Base-by-base conservation (phyloP, 164 flowering plant genomes). In the Sextonia rubra region DNA sequence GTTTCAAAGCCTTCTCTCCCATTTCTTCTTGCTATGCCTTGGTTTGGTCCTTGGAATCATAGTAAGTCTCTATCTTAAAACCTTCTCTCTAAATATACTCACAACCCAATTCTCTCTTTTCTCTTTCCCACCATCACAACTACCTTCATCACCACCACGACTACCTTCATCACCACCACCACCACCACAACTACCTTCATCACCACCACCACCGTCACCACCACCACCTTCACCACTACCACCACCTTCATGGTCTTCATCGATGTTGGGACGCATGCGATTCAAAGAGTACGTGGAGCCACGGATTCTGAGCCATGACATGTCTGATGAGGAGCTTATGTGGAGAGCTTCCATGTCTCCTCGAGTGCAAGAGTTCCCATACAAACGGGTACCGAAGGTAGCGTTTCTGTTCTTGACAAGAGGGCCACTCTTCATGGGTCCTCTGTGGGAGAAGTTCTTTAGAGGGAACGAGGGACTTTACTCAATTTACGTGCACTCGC, bases 371-470 rank as follows among this genome's bases (percentile, higher is more conserved):
- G 61, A 69, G 47, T 76, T 64, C 64, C 89, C 89, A 11, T 82
- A 72, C 71, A 52, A 75, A 18, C 71, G 77, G 9, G 72, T 74
- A 0, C 89, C 87, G 0, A 87, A 88, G 74, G 81, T 88, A 24
- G 89, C 92, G 2, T 88, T 88, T 86, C 52, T 88, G 86, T 88
- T 87, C 79, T 71, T 87, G 81, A 82, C 83, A 1, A 84, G 74
- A 29, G 86, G 88, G 1, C 76, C 76, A 2, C 74, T 87, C 25
- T 23, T 77, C 8, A 44, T 87, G 74, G 90, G 87, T 49, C 88
- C 90, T 11, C 71, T 89, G 14, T 89, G 90, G 92, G 90, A 89
- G 68, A 75, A 74, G 37, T 89, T 89, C 78, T 89, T 87, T 77
- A 66, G 74, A 66, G 92, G 92, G 14, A 72, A 87, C 70, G 80